Percentiles rank a stretch among this genome's conserved stretches.
phyloP scores from a whole-genome alignment of 768 basidiomycete genomes.

The Leucosporidium creatinivorum region DNA sequence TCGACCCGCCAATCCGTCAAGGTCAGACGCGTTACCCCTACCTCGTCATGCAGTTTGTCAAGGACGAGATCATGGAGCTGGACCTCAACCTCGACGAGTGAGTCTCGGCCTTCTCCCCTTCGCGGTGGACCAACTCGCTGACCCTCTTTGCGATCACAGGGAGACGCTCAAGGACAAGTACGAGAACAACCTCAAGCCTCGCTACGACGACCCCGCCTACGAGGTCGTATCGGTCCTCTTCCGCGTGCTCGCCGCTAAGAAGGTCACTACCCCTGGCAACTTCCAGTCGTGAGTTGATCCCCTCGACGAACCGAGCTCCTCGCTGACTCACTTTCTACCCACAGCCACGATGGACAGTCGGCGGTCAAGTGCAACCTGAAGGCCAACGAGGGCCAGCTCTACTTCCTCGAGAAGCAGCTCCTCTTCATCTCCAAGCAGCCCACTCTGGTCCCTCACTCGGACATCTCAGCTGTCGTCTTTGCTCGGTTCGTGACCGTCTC shows the following conservation, averaged over 20 bases:
- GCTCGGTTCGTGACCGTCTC: slow-evolving; percentile 52
- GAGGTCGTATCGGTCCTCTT: slow-evolving; percentile 91
- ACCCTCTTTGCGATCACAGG: slow-evolving; percentile 18
- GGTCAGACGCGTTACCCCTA: slow-evolving; percentile 98
- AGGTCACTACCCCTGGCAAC: slow-evolving; percentile 76
- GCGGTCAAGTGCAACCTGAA: slow-evolving; percentile 98
- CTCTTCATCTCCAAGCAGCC: slow-evolving; percentile 98
- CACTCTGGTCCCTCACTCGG: slow-evolving; percentile 75
- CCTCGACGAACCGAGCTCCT: background rate
- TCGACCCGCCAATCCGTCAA: slow-evolving; percentile 90
- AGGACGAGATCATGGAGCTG: slow-evolving; percentile 93
- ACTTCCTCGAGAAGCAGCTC: slow-evolving; percentile 94
- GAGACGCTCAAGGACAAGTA: slow-evolving; percentile 48
- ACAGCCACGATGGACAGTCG: slow-evolving; percentile 76
- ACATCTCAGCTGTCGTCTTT: slow-evolving; percentile 84
- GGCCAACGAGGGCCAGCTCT: slow-evolving; percentile 91
- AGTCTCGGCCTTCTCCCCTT: slow-evolving; percentile 40
- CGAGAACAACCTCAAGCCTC: slow-evolving; percentile 72
- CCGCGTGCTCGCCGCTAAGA: slow-evolving; percentile 80
- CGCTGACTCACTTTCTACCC: background rate
- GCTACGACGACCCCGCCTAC: slow-evolving; percentile 90
- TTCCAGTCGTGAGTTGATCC: slow-evolving; percentile 63
- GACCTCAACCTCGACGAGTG: slow-evolving; percentile 89
- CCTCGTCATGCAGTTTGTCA: slow-evolving; percentile 94
- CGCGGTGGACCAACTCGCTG: background rate